These are phyloP conservation scores for Pseudogymnoascus sp. DNA, from an alignment of 2,329 filamentous ascomycete genomes.

Conservation along the genomic window DNA sequence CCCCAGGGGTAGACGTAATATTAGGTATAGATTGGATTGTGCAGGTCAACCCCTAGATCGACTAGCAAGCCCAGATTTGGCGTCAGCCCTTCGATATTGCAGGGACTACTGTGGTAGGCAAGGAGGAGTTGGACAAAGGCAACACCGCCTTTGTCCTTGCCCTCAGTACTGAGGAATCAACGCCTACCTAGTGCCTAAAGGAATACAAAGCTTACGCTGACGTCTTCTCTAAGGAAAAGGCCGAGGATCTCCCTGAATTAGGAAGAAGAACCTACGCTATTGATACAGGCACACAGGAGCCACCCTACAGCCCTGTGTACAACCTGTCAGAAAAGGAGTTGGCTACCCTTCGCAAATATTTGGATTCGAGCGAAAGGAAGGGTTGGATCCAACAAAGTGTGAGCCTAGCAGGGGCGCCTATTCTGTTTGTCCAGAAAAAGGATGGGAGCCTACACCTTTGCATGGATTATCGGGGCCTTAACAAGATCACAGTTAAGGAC, in stretches of 20 bases:
- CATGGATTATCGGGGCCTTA: slow-evolving; percentile 11
- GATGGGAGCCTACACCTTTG: slow-evolving; percentile 14
- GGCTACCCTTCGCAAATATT: not conserved
- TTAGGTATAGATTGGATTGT: too few species aligned
- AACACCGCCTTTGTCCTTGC: not conserved
- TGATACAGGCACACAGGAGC: not conserved
- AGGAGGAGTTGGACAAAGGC: not conserved
- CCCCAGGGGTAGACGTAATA: not conserved
- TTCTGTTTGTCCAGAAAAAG: slow-evolving; percentile 16
- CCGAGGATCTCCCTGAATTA: too few species aligned
- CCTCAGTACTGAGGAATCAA: too few species aligned
- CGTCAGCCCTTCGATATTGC: not conserved
- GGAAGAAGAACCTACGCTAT: too few species aligned
- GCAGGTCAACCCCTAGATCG: too few species aligned
- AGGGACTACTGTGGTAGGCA: not conserved
- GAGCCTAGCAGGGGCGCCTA: not conserved
- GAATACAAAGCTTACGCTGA: too few species aligned
- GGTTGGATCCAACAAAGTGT: not conserved
- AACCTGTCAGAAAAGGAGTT: not conserved
- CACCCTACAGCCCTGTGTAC: not conserved
- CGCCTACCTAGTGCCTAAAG: too few species aligned
- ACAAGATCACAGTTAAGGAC: slow-evolving; percentile 8
- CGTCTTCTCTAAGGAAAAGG: too few species aligned
- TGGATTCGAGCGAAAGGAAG: not conserved
- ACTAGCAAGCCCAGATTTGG: not conserved